Base-by-base conservation (phyloP, 441 rosid genomes). In the Croton laevigatus region DNA sequence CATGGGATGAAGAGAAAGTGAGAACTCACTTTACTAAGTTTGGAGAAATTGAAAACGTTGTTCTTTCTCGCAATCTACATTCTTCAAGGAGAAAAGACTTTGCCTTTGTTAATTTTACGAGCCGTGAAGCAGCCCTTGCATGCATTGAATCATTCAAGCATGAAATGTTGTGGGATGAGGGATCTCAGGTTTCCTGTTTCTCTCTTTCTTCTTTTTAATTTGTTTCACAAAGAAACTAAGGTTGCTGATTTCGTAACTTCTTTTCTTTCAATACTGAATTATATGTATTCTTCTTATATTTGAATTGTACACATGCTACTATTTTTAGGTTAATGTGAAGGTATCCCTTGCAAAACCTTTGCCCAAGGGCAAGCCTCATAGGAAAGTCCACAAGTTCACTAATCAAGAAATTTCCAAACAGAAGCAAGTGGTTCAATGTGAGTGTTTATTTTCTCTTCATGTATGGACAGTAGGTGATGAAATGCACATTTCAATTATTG, bases 41-140 rank as follows among this genome's bases (percentile, higher is more conserved):
- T 69, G 82, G 82, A 68, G 80, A 79, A 75, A 79, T 79, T 76
- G 82, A 76, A 52, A 79, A 32, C 57, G 75, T 79, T 70, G 78
- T 73, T 67, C 79, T 76, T 38, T 69, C 80, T 32, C 75, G 73
- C 66, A 79, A 73, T 71, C 73, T 79, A 52, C 82, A 38, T 52
- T 70, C 80, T 51, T 71, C 82, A 36, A 79, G 45, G 75, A 76
- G 82, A 70, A 79, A 73, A 45, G 82, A 79, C 60, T 79, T 76
- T 76, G 82, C 82, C 59, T 79, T 79, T 53, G 42, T 79, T 13
- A 79, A 76, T 66, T 80, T 73, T 54, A 64, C 36, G 32, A 68
- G 66, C 45, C 76, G 80, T 66, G 76, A 76, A 57, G 75, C 75
- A 53, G 80, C 80, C 68, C 71, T 76, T 73, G 40, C 78, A 66